Evolutionary conservation across 164 flowering plant genomes (phyloP), one percentile per base, ranked within the genome.

Genomic region (Chloranthus sessilifolius): DNA sequence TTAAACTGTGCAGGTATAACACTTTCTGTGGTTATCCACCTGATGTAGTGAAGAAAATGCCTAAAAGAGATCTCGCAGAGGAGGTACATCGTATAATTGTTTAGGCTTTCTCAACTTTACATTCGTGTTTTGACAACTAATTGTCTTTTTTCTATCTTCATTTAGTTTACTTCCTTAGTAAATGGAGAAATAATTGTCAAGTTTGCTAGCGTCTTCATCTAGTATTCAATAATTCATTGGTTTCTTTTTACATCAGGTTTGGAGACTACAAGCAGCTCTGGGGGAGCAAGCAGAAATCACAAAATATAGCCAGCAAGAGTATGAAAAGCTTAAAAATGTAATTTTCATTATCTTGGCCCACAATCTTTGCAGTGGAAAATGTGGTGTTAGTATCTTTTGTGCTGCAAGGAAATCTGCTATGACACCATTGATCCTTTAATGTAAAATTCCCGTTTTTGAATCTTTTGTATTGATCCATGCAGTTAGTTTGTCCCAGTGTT

Each of bases 221-320:
- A 1, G 5, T 33, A 11, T 22, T 24, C 6, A 44, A 3, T 50
- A 44, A 3, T 50, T 26, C 12, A 10, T 12, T 39, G 28, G 16
- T 8, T 35, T 25, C 23, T 52, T 45, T 42, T 26, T n/a, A 14
- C 39, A 15, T 37, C 65, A 75, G 85, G 81, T 82, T 33, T 82
- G 89, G 85, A 79, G 81, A 67, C 75, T 82, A 38, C 85, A 79
- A 58, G 81, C 81, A 21, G 81, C 85, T 36, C 85, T 91, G 25
- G 92, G 90, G 33, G 94, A 83, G 68, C 96, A 91, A 63, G 68
- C 87, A 35, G 96, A 88, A 73, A 80, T 88, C 51, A 88, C 95
- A 34, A 91, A 91, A 67, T 76, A 63, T 62, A 83, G 87, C 69
- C 95, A 80, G 66, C 90, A 78, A 70, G 96, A 85, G 69, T 91